phyloP scores from a whole-genome alignment of 768 basidiomycete species.

The Obba rivulosa region DNA sequence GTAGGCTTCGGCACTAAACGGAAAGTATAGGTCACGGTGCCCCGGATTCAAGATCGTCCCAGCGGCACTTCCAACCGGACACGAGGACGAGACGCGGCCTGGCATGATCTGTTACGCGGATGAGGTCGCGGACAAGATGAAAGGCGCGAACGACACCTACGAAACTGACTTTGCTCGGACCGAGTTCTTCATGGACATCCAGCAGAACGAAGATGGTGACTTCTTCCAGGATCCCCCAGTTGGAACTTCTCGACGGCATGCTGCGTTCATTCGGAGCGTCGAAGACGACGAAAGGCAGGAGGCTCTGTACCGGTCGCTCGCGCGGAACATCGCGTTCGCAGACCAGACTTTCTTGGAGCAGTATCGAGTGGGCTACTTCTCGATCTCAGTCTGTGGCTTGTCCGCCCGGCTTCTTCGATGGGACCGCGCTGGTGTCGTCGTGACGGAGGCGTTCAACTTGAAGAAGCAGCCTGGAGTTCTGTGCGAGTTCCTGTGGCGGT shows the following conservation, averaged over 20 bases:
- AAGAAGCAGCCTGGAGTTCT: constrained; percentile 14
- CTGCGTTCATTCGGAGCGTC: neutral
- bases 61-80: neutral
- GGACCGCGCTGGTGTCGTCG: constrained; percentile 29
- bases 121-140: neutral
- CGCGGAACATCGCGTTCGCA: constrained; percentile 20
- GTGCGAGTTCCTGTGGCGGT: constrained; percentile 27
- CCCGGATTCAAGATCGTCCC: constrained; percentile 5
- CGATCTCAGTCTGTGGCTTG: constrained; percentile 20
- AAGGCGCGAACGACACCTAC: neutral
- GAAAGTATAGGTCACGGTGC: neutral
- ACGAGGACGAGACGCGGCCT: constrained; percentile 1
- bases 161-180: constrained; percentile 3
- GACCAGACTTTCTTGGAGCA: constrained; percentile 21
- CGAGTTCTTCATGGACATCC: constrained; percentile 9
- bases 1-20: too few relatives aligned
- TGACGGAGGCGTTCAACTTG: constrained; percentile 24
- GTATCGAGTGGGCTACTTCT: constrained; percentile 24
- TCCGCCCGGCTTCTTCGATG: constrained; percentile 25
- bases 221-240: constrained; percentile 4
- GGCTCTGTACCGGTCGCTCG: constrained; percentile 1
- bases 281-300: neutral
- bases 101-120: constrained; percentile 1
- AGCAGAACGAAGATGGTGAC: neutral
- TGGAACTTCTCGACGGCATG: neutral